Base-by-base conservation (phyloP, 2,329 filamentous ascomycete species). In the Teratosphaeria gauchensis region DNA sequence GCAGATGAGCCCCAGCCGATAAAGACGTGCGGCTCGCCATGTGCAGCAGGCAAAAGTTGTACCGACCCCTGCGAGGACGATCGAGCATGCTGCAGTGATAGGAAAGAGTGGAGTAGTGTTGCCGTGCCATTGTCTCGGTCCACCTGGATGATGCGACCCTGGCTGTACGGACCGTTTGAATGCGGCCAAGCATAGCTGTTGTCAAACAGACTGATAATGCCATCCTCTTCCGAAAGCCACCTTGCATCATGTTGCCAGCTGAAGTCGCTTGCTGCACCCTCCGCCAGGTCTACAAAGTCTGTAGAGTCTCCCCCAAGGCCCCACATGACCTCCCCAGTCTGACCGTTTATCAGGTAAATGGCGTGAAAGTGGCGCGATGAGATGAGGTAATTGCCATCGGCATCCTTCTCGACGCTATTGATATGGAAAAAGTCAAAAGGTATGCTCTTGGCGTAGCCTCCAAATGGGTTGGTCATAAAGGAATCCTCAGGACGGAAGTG, bases 341-440 rank as follows among this genome's bases (percentile, higher is more conserved):
- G 71, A 14, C 73, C 71, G 59, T 77, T 76, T 64, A 84, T 75
- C 55, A 75, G 76, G 33, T 73, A 73, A 14, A 83, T 69, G 14
- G 76, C 73, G 63, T 76, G 75, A 53, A 76, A 73, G 63, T 82
- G 75, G 1, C 80, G 77, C 0, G 77, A 74, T 0, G 81, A 84
- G 42, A 84, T 72, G 9, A 84, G 67, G 58, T 80, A 84, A 63
- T 83, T 78, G 2, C 79, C 79, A 0, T 74, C 63, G 0, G 68
- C 63, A 56, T 77, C 76, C 64, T 82, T 82, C 63, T 81, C 77
- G 31, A 84, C 70, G 48, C 79, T 79, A 69, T 83, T 82, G 69
- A 84, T 77, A 66, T 82, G 80, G 66, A 80, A 80, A 68, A 74
- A 81, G 62, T 82, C 80, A 68, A 74, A 81, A 0, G 77, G 28